These are phyloP conservation scores for Ganoderma lucidum DNA, from an alignment of 1,284 basidiomycete genomes.

Conservation along the genomic window DNA sequence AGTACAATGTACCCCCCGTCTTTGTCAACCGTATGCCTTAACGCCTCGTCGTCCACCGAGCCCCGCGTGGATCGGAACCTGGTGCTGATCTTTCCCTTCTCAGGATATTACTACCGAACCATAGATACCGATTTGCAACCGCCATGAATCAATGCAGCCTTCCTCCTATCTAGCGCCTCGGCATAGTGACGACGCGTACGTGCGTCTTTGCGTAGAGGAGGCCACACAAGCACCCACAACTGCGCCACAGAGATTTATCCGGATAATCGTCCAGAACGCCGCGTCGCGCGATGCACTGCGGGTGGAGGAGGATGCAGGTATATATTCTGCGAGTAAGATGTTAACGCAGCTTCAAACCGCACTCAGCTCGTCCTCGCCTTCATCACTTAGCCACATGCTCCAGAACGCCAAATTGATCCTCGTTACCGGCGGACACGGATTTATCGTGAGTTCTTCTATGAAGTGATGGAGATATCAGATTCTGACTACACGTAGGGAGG, in stretches of 20 bases:
- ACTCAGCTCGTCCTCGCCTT: background rate
- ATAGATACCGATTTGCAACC: background rate
- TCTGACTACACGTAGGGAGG: constrained; percentile 51
- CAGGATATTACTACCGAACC: background rate
- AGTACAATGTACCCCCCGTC: background rate
- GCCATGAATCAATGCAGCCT: background rate
- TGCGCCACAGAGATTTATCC: background rate
- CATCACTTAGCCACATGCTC: constrained; percentile 12
- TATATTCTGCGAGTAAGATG: background rate
- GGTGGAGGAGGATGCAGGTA: background rate
- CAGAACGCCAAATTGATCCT: constrained; percentile 42
- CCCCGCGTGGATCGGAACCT: background rate
- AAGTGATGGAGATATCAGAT: background rate
- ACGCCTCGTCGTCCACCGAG: background rate
- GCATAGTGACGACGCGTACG: background rate
- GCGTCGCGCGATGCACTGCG: background rate
- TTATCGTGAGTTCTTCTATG: constrained; percentile 52
- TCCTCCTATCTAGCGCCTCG: background rate
- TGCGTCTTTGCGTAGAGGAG: background rate
- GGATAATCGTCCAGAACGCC: background rate
- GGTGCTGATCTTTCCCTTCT: background rate
- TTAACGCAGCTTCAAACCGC: background rate
- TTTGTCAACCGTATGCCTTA: background rate
- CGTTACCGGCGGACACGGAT: constrained; percentile 64
- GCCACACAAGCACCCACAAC: background rate